Evolutionary conservation across 495 filamentous ascomycete species (phyloP), one percentile per base, ranked within the genome.

Genomic region (Aspergillus kassunensis): DNA sequence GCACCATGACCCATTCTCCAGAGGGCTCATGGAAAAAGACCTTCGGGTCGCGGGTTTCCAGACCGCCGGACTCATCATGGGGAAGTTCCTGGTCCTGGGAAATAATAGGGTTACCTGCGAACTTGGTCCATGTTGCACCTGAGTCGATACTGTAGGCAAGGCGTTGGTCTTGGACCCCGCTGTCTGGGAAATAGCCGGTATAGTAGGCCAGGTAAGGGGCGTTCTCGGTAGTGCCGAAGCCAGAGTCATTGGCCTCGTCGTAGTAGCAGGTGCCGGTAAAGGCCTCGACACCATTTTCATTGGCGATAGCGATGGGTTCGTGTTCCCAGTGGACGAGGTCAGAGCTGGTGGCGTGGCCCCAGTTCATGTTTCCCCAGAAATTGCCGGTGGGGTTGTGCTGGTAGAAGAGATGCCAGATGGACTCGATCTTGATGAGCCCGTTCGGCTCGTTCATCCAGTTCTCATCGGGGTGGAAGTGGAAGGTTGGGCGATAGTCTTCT

Each of bases 361-460:
- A 54, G 34, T 41, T 54, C 12, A 54, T 7, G 34, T 54, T 54
- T 1, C 51, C 51, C 51, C 51, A 54, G 15, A 54, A n/a, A 34
- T 54, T 54, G 3, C n/a, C 51, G 16, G 51, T 48, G 8, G 51
- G 51, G 34, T 54, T 54, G n/a, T 54, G 51, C 35, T 54, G 51
- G 18, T 31, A 54, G 43, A 54, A 54, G 0, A 54, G 36, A 12
- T 54, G 51, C 51, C 51, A 54, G 0, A 15, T 46, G 0, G 51
- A 54, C 0, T 20, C 51, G 13, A 54, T 54, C 25, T 54, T 54
- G 3, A 54, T 47, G 0, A 54, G 18, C 4, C 51, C 51, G 23
- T 48, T 48, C 5, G 51, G 51, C 16, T 54, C 51, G 15, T 54
- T 54, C 51, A 54, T 54, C 51, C 51, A 48, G 16, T 54, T 54